Conservation (phyloP, 2,329 filamentous ascomycete species). For the Gaeumannomyces sp. region DNA sequence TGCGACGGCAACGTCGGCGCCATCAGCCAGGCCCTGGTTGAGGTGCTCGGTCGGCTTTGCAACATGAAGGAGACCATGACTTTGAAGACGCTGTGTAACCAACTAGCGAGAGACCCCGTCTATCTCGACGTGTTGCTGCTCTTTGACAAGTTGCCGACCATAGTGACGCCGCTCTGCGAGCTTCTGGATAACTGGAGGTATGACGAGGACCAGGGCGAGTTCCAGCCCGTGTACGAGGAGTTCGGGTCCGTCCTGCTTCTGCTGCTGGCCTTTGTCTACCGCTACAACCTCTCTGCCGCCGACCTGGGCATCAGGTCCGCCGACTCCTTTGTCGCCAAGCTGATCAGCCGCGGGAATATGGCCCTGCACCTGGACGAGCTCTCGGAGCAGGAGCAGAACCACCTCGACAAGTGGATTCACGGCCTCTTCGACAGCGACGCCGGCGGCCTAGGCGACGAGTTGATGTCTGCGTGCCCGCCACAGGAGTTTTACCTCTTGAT, state of each 20-base stretch:
- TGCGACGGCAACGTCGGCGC: slow-evolving; percentile 90
- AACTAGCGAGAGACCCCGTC: slow-evolving; percentile 65
- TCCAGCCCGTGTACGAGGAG: slow-evolving; percentile 80
- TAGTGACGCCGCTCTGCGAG: slow-evolving; percentile 67
- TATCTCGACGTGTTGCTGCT: slow-evolving; percentile 70
- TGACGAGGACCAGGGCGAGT: slow-evolving; percentile 77
- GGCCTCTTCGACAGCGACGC: slow-evolving; percentile 71
- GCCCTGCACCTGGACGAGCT: slow-evolving; percentile 54
- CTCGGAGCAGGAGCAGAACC: slow-evolving; percentile 55
- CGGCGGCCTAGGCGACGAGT: slow-evolving; percentile 68
- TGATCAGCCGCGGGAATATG: slow-evolving; percentile 55
- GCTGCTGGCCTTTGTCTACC: slow-evolving; percentile 66
- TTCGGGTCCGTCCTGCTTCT: slow-evolving; percentile 73
- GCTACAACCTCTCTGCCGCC: slow-evolving; percentile 59
- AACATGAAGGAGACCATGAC: slow-evolving; percentile 71
- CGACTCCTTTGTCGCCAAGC: slow-evolving; percentile 62
- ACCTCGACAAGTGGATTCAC: slow-evolving; percentile 69
- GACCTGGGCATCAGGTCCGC: slow-evolving; percentile 56
- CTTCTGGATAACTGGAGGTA: slow-evolving; percentile 75
- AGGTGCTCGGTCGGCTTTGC: slow-evolving; percentile 65
- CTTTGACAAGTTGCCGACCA: slow-evolving; percentile 63
- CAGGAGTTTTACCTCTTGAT: slow-evolving; percentile 78
- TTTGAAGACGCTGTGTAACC: slow-evolving; percentile 67
- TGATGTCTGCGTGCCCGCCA: slow-evolving; percentile 75
- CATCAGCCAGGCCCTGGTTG: slow-evolving; percentile 70